Evolutionary conservation across 2,329 filamentous ascomycete genomes (phyloP).

Genomic region (Fusarium circinatum): DNA sequence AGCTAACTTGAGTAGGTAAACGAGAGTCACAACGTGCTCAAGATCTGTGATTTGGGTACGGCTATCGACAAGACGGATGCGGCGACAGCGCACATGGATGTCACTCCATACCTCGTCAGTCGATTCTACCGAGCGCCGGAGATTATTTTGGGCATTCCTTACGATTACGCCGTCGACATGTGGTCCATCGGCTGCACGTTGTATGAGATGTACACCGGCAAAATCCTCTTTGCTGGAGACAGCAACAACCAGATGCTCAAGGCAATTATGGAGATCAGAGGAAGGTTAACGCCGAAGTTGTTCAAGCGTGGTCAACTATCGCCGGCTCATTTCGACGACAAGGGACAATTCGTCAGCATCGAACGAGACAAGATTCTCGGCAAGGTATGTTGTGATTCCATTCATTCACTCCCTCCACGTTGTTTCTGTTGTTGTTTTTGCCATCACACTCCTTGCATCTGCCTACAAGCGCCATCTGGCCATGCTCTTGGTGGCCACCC

Average conservation of each 20-base stretch:
- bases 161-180: constrained; percentile 94
- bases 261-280: constrained; percentile 94
- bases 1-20: constrained; percentile 66
- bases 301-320: constrained; percentile 84
- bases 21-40: constrained; percentile 83
- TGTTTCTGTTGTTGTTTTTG: constrained; percentile 24
- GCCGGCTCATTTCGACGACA: constrained; percentile 83
- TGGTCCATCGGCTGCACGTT: constrained; percentile 98
- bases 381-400: constrained; percentile 67
- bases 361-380: constrained; percentile 89
- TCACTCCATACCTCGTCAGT: constrained; percentile 94
- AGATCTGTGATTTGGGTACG: constrained; percentile 97
- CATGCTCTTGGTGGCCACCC: constrained; percentile 13
- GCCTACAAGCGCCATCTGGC: constrained; percentile 29
- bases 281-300: constrained; percentile 89
- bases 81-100: constrained; percentile 77
- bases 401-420: constrained; percentile 33
- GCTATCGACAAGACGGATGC: constrained; percentile 88
- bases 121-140: constrained; percentile 97
- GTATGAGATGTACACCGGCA: constrained; percentile 96
- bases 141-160: constrained; percentile 95
- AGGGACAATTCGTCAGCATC: constrained; percentile 83
- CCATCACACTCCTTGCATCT: constrained; percentile 30
- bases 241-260: constrained; percentile 99
- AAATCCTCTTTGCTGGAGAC: constrained; percentile 93